phyloP scores from a whole-genome alignment of 2,329 filamentous ascomycete genomes.

The Claviceps sp. region DNA sequence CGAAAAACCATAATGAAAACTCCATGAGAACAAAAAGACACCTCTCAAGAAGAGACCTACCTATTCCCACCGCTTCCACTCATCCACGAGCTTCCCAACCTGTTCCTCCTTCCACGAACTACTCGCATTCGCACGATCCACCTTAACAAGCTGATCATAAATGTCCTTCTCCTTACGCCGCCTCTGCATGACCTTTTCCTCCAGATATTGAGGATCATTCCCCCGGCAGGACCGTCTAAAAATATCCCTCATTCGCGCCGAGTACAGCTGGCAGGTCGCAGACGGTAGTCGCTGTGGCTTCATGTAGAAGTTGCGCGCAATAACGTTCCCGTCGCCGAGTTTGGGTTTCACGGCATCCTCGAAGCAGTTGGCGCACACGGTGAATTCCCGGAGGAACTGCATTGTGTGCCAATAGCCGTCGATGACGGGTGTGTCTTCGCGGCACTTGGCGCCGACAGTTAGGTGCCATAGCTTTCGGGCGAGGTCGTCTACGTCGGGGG shows the following conservation, averaged over 20 bases:
- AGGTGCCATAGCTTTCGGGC: slow-evolving; percentile 49
- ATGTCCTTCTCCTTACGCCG: slow-evolving; percentile 46
- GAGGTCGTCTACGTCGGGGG: slow-evolving; percentile 47
- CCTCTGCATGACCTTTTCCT: slow-evolving; percentile 41
- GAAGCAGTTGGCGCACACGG: slow-evolving; percentile 79
- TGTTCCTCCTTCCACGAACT: slow-evolving; percentile 28
- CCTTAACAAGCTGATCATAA: slow-evolving; percentile 35
- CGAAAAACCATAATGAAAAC: neutral
- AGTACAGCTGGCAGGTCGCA: slow-evolving; percentile 67
- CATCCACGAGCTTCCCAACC: slow-evolving; percentile 34
- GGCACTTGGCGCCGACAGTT: slow-evolving; percentile 47
- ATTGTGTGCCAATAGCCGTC: slow-evolving; percentile 66
- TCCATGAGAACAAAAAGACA: neutral
- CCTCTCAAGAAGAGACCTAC: slow-evolving; percentile 5
- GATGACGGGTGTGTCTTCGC: slow-evolving; percentile 46
- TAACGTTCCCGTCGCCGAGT: slow-evolving; percentile 33
- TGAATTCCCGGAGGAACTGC: slow-evolving; percentile 60
- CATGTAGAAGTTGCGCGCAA: slow-evolving; percentile 53
- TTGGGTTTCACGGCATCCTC: slow-evolving; percentile 64
- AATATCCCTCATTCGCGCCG: slow-evolving; percentile 59
- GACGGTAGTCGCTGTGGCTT: slow-evolving; percentile 40
- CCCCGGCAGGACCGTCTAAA: slow-evolving; percentile 54
- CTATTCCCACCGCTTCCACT: slow-evolving; percentile 46
- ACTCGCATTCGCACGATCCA: slow-evolving; percentile 23
- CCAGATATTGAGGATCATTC: slow-evolving; percentile 53